These are phyloP conservation scores for Entonaema liquescens DNA, from an alignment of 495 filamentous ascomycete species.

Conservation along the genomic window DNA sequence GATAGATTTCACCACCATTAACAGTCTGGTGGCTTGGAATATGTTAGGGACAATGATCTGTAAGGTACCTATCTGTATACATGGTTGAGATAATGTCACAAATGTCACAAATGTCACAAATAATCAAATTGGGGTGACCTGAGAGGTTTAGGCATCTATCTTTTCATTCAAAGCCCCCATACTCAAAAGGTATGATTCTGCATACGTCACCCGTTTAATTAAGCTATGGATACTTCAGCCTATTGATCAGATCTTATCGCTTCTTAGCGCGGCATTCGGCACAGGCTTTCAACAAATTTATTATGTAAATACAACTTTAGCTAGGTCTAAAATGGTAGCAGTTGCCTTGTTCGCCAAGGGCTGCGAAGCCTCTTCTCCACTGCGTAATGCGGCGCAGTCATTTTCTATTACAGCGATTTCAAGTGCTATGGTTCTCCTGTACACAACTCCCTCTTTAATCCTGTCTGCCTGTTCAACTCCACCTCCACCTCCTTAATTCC, in stretches of 20 bases:
- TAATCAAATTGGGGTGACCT: neutral
- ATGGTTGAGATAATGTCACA: neutral
- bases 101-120: neutral
- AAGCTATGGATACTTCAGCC: neutral
- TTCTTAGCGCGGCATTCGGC: neutral
- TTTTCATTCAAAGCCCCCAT: neutral
- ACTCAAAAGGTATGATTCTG: neutral
- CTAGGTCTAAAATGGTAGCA: conserved; percentile 20
- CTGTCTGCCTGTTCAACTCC: neutral
- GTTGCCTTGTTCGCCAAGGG: conserved; percentile 19
- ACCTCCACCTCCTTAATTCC: conserved; percentile 2
- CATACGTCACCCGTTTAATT: neutral
- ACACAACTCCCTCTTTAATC: conserved; percentile 21
- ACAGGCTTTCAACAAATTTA: neutral
- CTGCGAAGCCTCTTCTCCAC: neutral
- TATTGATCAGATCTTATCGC: neutral
- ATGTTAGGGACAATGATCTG: no score
- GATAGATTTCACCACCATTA: no score
- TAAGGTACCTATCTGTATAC: neutral
- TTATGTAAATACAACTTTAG: neutral
- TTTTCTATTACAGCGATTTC: conserved; percentile 23
- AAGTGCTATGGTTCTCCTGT: conserved; percentile 3
- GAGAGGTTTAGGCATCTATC: neutral
- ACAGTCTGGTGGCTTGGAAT: no score
- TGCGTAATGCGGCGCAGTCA: conserved; percentile 23